Percentiles rank a stretch among this genome's conserved stretches.
phyloP scores from a whole-genome alignment of 108 stramenopile species.

The Mayamaea pseudoterrestris region DNA sequence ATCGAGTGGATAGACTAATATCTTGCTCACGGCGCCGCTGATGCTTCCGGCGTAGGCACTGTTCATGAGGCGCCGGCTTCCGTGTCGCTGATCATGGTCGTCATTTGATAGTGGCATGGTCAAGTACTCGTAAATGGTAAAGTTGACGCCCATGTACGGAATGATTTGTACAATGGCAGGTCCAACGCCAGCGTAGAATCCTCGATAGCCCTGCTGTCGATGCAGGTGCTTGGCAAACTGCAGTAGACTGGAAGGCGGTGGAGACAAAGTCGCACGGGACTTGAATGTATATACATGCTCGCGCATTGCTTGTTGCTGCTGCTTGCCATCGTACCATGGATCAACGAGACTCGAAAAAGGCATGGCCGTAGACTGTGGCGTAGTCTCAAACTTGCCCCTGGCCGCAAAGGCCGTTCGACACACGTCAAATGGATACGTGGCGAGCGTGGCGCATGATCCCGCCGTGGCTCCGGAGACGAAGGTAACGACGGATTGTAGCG shows the following conservation, averaged over 20 bases:
- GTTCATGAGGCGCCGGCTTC: slow-evolving; percentile 25
- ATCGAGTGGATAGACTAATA: slow-evolving; percentile 88
- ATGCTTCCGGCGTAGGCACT: slow-evolving; percentile 61
- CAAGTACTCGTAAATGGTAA: slow-evolving; percentile 74
- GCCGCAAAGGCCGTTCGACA: slow-evolving; percentile 85
- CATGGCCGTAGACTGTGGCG: background rate
- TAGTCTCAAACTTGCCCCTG: slow-evolving; percentile 44
- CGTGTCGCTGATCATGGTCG: no score
- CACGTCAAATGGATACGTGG: slow-evolving; percentile 91
- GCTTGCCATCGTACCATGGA: slow-evolving; percentile 1
- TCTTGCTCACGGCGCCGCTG: slow-evolving; percentile 77
- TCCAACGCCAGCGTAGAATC: slow-evolving; percentile 75
- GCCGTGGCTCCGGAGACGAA: slow-evolving; percentile 74
- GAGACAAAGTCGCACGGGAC: background rate
- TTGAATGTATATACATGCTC: background rate
- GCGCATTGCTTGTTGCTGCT: background rate
- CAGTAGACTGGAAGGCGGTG: slow-evolving; percentile 38
- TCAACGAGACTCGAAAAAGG: slow-evolving; percentile 8
- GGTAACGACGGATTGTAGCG: slow-evolving; percentile 2
- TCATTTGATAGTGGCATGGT: no score
- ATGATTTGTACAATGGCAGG: slow-evolving; percentile 77
- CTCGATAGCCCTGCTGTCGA: slow-evolving; percentile 44
- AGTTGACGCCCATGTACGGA: slow-evolving; percentile 92
- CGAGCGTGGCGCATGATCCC: slow-evolving; percentile 66
- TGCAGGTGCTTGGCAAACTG: slow-evolving; percentile 54